Evolutionary conservation across 768 basidiomycete genomes (phyloP), one percentile per base, ranked within the genome.

Genomic region (Russula lepida): DNA sequence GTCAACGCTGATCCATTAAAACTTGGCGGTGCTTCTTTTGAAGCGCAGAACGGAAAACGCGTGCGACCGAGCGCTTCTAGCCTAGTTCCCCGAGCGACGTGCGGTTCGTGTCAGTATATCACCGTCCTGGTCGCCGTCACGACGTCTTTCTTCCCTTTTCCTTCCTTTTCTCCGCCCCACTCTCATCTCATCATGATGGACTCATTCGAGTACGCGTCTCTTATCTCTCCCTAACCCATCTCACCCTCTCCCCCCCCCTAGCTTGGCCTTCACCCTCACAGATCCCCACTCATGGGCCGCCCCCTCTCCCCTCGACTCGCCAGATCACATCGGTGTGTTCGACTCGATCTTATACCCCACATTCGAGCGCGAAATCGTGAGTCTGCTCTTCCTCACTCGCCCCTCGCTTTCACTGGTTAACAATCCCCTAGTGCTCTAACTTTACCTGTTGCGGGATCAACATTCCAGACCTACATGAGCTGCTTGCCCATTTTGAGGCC

Each of bases 401-500:
- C 25, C 39, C 30, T 19, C 21, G 1, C 35, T 19, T 53, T 13
- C 44, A 4, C 11, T 56, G 7, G 32, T 17, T 11, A 8, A 19
- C 23, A 11, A 25, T n/a, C 46, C n/a, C 47, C 52, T 58, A 76
- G 74, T 78, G 76, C 61, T 71, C 73, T 41, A 71, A 81, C 71
- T 81, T 78, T 66, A 74, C 72, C 33, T 81, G 82, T 65, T 81
- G 81, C 65, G 77, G 76, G 44, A 70, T 74, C 47, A 68, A 71
- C 23, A 75, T 81, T 32, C 66, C 74, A 6, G 78, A 80, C 69
- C 71, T 81, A 41, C 81, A 82, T 65, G 76, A 74, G 41, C 74
- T 81, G 21, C 71, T 82, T 55, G 77, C 79, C 64, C 83, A 82
- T 62, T 78, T 79, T 53, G 80, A 81, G 63, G 74, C 76, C 64